Percentiles rank a stretch among this genome's conserved stretches.
Conservation (phyloP, 1,139 yeast genomes). For the Nakaseomyces sp. region DNA sequence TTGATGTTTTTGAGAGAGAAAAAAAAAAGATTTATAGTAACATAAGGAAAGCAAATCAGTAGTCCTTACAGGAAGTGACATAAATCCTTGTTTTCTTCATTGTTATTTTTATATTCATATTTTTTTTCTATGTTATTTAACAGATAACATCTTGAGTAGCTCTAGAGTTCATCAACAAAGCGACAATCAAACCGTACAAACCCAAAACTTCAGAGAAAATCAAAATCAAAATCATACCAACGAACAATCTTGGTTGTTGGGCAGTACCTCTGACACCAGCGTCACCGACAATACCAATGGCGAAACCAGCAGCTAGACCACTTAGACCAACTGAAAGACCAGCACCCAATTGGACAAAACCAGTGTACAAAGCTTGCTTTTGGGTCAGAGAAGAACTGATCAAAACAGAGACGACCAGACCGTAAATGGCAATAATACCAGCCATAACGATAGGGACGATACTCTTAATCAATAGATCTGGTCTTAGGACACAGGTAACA, state of each 20-base stretch:
- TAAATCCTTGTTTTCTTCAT: too few relatives aligned
- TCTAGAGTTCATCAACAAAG: constrained; percentile 92
- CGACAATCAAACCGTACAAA: constrained; percentile 94
- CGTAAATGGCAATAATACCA: constrained; percentile 98
- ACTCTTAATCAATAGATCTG: constrained; percentile 83
- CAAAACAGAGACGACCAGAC: constrained; percentile 92
- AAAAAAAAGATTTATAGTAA: too few relatives aligned
- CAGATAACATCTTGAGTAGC: constrained; percentile 87
- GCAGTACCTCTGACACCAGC: constrained; percentile 97
- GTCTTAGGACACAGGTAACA: constrained; percentile 96
- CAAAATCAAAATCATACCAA: constrained; percentile 92
- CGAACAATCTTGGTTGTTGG: constrained; percentile 94
- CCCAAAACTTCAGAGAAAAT: constrained; percentile 99
- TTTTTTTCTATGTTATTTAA: constrained; percentile 37
- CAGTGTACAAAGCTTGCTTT: constrained; percentile 89
- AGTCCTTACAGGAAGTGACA: too few relatives aligned
- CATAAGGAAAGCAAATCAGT: too few relatives aligned
- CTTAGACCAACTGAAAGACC: constrained; percentile 96
- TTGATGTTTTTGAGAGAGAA: too few relatives aligned
- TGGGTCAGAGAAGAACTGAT: constrained; percentile 86
- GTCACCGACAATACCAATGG: constrained; percentile 98
- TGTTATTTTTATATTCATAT: too few relatives aligned
- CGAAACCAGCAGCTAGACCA: constrained; percentile 96
- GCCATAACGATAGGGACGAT: constrained; percentile 98
- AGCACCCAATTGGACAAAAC: constrained; percentile 79